These are phyloP conservation scores for Trichoderma koningiopsis DNA, from an alignment of 2,329 filamentous ascomycete species.

Conservation along the genomic window DNA sequence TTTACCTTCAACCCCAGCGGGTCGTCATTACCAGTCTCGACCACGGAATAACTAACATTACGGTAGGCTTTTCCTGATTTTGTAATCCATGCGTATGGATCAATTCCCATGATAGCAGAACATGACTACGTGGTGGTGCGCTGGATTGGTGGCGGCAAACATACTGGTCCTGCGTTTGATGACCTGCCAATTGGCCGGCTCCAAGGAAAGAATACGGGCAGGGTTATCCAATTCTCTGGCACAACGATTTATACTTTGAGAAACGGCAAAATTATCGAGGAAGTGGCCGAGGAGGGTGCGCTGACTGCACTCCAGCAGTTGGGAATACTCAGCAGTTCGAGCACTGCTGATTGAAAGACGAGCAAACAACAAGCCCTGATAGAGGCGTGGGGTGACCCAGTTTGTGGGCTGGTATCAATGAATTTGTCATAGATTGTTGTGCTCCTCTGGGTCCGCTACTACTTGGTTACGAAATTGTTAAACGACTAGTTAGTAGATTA, in stretches of 20 bases:
- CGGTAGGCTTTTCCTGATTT: background rate
- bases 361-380: too few relatives aligned
- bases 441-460: too few relatives aligned
- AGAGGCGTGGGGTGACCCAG: too few relatives aligned
- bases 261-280: slow-evolving; percentile 1
- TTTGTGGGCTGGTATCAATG: too few relatives aligned
- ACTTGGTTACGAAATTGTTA: too few relatives aligned
- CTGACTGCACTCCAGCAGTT: slow-evolving; percentile 6
- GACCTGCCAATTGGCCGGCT: background rate
- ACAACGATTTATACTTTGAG: background rate
- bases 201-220: background rate
- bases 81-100: background rate
- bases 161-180: slow-evolving; percentile 10
- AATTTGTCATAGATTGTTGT: too few relatives aligned
- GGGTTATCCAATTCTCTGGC: slow-evolving; percentile 5
- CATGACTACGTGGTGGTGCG: background rate
- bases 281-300: background rate
- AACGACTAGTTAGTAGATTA: too few relatives aligned
- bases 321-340: background rate
- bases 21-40: too few relatives aligned
- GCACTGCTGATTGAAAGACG: too few relatives aligned
- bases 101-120: slow-evolving; percentile 10
- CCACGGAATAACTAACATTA: background rate
- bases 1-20: background rate
- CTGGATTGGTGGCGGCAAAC: slow-evolving; percentile 9